Conservation (phyloP, 345 rosid genomes). For the Jatropha curcas region DNA sequence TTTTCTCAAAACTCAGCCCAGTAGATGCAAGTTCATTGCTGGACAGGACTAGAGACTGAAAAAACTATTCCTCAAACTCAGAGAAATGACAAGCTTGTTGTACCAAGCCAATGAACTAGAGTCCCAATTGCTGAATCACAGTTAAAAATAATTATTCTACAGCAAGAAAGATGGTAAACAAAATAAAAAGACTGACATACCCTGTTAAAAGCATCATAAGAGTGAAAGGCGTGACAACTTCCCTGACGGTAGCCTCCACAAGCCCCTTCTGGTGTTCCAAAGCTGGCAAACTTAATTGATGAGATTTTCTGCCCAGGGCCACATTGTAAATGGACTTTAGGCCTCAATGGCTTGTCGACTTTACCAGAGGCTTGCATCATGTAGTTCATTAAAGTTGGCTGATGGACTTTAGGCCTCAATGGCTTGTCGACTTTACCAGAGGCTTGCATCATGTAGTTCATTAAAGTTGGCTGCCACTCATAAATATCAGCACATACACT, state of each 20-base stretch:
- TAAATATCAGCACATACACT: slow-evolving; percentile 84
- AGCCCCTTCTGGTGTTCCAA: slow-evolving; percentile 85
- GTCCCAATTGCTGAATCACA: neutral
- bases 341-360: slow-evolving; percentile 77
- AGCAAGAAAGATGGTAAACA: neutral
- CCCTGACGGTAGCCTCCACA: slow-evolving; percentile 88
- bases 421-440: slow-evolving; percentile 84
- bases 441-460: slow-evolving; percentile 78
- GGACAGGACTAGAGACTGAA: neutral
- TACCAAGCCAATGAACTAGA: neutral
- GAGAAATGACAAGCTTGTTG: neutral
- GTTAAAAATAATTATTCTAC: neutral
- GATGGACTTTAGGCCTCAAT: slow-evolving; percentile 86
- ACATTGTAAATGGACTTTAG: slow-evolving; percentile 82
- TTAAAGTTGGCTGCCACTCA: slow-evolving; percentile 94
- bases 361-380: slow-evolving; percentile 81
- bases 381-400: slow-evolving; percentile 82
- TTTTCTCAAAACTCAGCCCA: neutral
- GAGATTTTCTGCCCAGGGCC: slow-evolving; percentile 83
- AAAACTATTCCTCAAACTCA: neutral
- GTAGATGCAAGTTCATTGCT: neutral
- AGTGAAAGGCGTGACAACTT: slow-evolving; percentile 89
- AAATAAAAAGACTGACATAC: slow-evolving; percentile 37
- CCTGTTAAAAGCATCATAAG: slow-evolving; percentile 90
- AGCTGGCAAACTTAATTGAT: slow-evolving; percentile 87